A percentile compares a stretch with the other conserved stretches of the same genome.
These are phyloP conservation scores for Mycena metata DNA, from an alignment of 768 basidiomycete genomes.

Conservation along the genomic window DNA sequence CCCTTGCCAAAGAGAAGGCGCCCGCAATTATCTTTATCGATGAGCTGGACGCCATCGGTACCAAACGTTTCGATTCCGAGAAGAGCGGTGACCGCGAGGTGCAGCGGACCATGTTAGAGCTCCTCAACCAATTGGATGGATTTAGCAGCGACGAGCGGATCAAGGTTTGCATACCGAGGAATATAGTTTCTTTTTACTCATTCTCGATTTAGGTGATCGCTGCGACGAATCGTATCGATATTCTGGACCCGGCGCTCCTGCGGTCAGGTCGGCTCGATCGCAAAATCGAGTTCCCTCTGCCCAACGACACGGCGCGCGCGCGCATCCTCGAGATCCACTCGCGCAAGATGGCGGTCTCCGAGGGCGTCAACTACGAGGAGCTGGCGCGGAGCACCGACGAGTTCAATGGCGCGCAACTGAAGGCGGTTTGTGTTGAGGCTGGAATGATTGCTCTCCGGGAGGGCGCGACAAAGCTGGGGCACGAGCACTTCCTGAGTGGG, in stretches of 20 bases:
- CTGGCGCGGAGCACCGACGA: conserved; percentile 97
- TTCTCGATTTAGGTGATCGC: conserved; percentile 84
- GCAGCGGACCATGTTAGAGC: conserved; percentile 99
- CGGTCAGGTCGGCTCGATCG: conserved; percentile 97
- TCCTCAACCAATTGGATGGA: conserved; percentile 97
- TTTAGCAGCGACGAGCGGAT: conserved; percentile 98
- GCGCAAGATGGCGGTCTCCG: conserved; percentile 91
- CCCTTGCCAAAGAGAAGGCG: conserved; percentile 97
- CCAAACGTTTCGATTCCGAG: conserved; percentile 98
- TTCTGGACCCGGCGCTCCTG: conserved; percentile 97
- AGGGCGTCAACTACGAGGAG: conserved; percentile 97
- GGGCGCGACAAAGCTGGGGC: conserved; percentile 88
- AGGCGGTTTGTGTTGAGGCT: conserved; percentile 99
- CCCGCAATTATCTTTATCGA: conserved; percentile 99
- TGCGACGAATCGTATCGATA: conserved; percentile 98
- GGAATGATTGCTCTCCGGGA: conserved; percentile 99
- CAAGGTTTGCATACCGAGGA: conserved; percentile 71
- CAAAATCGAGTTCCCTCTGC: conserved; percentile 98
- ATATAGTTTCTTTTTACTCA: conserved; percentile 16
- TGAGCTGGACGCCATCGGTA: conserved; percentile 98
- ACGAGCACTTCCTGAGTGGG: conserved; percentile 96
- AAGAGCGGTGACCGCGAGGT: conserved; percentile 99
- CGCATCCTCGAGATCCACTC: conserved; percentile 97
- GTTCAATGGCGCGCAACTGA: conserved; percentile 97
- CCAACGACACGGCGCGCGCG: conserved; percentile 96